Conservation (phyloP, 164 flowering plant species). For the Stephania cephalantha region DNA sequence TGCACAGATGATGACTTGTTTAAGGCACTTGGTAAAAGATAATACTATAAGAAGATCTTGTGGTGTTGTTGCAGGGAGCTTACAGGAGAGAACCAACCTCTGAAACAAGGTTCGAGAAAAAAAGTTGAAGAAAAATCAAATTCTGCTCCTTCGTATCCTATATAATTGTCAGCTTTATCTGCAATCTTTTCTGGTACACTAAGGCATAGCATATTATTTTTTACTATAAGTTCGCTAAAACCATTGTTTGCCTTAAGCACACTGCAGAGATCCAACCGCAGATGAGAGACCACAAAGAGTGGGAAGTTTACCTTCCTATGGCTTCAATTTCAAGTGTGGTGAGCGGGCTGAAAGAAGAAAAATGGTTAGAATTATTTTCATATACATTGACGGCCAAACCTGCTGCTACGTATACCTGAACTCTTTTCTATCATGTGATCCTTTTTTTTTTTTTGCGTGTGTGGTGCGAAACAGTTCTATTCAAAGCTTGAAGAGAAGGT, state of each 20-base stretch:
- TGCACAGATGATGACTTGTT: constrained; percentile 12
- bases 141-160: constrained; percentile 66
- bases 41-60: not conserved
- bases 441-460: not conserved
- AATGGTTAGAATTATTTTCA: constrained; percentile 49
- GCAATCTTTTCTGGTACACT: not conserved
- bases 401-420: not conserved
- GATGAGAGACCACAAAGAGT: constrained; percentile 47
- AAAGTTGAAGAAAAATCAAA: constrained; percentile 37
- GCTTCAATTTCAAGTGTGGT: constrained; percentile 80
- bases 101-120: constrained; percentile 27
- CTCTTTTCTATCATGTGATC: not conserved
- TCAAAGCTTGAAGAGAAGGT: constrained; percentile 85
- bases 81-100: constrained; percentile 36
- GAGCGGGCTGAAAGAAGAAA: constrained; percentile 92
- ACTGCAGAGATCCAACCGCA: constrained; percentile 45
- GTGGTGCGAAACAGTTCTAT: constrained; percentile 48
- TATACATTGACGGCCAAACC: not conserved
- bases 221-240: not conserved
- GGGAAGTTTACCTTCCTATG: constrained; percentile 66
- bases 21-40: not conserved
- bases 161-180: not conserved
- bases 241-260: constrained; percentile 36
- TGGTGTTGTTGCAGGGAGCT: constrained; percentile 50
- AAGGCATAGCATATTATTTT: not conserved